phyloP scores from a whole-genome alignment of 345 rosid genomes.

The Dimocarpus longan region DNA sequence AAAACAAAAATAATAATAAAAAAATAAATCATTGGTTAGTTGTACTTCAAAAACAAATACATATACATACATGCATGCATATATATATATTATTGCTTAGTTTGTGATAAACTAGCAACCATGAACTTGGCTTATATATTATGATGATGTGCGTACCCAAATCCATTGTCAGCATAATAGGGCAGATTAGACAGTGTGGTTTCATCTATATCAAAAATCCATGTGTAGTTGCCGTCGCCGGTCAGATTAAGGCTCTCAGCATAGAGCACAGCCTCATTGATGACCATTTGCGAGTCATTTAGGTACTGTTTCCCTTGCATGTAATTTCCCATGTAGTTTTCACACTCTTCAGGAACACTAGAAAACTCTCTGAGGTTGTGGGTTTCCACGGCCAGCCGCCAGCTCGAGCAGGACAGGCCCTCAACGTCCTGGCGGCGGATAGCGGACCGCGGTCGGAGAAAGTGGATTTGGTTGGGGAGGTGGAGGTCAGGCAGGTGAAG shows the following conservation, averaged over 20 bases:
- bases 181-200: constrained; percentile 46
- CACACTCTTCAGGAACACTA: constrained; percentile 49
- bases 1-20: too few relatives aligned
- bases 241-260: constrained; percentile 37
- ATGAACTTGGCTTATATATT: too few relatives aligned
- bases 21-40: too few relatives aligned
- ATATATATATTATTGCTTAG: too few relatives aligned
- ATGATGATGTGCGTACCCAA: constrained; percentile 33
- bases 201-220: constrained; percentile 58
- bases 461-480: constrained; percentile 37
- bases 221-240: constrained; percentile 35
- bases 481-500: constrained; percentile 30
- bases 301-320: constrained; percentile 50
- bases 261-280: constrained; percentile 39
- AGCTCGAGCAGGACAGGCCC: constrained; percentile 52
- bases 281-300: constrained; percentile 41
- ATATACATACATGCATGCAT: too few relatives aligned
- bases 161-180: constrained; percentile 36
- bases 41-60: too few relatives aligned
- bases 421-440: constrained; percentile 22
- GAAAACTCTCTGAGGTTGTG: constrained; percentile 49
- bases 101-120: too few relatives aligned
- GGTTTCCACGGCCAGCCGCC: constrained; percentile 70
- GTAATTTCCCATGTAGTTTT: constrained; percentile 57
- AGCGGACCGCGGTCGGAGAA: constrained; percentile 39